Evolutionary conservation across 2,329 filamentous ascomycete genomes (phyloP).

Genomic region (Orbilia quercus): DNA sequence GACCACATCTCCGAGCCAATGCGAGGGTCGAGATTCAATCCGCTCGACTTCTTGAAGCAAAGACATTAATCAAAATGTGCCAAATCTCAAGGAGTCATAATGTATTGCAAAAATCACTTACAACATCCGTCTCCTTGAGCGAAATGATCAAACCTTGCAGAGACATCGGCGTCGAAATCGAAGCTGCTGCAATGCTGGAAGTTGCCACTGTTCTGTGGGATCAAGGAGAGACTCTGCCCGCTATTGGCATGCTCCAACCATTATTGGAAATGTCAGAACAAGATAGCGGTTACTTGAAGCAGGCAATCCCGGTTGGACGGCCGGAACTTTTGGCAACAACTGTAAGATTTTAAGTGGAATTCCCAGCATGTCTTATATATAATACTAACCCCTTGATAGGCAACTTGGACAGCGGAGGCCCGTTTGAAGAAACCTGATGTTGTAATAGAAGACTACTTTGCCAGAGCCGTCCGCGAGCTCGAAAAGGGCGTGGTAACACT

Average conservation of each 20-base stretch:
- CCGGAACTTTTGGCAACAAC: slow-evolving; percentile 87
- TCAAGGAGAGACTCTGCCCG: slow-evolving; percentile 86
- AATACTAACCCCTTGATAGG: slow-evolving; percentile 69
- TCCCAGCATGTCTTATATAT: slow-evolving; percentile 8
- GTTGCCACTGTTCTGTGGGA: slow-evolving; percentile 93
- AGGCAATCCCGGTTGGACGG: slow-evolving; percentile 75
- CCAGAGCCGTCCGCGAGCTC: slow-evolving; percentile 84
- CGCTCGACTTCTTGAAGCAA: slow-evolving; percentile 77
- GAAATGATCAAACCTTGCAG: slow-evolving; percentile 78
- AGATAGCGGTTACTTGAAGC: slow-evolving; percentile 68
- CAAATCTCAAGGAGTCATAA: slow-evolving; percentile 74
- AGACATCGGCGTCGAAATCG: slow-evolving; percentile 78
- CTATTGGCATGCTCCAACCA: slow-evolving; percentile 86
- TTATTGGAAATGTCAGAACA: slow-evolving; percentile 69
- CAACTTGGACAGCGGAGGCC: slow-evolving; percentile 87
- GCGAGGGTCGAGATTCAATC: slow-evolving; percentile 62
- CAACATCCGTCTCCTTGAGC: slow-evolving; percentile 83
- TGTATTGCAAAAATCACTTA: slow-evolving; percentile 85
- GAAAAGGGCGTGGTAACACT: slow-evolving; percentile 73
- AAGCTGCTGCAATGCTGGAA: slow-evolving; percentile 81
- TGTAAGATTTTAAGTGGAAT: slow-evolving; percentile 66
- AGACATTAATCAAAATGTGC: slow-evolving; percentile 65
- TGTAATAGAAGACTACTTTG: slow-evolving; percentile 87
- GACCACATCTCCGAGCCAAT: slow-evolving; percentile 71
- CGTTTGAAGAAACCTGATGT: slow-evolving; percentile 89